Evolutionary conservation across 208 protist genomes (phyloP).

Genomic region (Leishmania lainsoni): DNA sequence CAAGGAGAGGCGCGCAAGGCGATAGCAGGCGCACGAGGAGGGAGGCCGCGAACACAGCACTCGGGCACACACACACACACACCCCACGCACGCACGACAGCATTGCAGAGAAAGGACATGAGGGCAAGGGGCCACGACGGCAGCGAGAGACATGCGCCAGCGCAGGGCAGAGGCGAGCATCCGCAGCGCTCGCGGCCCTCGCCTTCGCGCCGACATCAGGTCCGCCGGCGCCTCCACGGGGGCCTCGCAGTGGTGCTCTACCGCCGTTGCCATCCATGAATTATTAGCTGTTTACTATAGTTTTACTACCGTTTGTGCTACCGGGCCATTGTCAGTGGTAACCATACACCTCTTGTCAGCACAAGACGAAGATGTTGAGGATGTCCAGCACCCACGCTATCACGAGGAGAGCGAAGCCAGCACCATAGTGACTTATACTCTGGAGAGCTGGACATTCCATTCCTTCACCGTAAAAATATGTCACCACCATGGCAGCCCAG

Average conservation of each 20-base stretch:
- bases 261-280: too few species aligned
- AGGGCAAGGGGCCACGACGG: background rate
- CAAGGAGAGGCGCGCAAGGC: too few species aligned
- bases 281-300: too few species aligned
- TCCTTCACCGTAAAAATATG: constrained; percentile 19
- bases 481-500: constrained; percentile 13
- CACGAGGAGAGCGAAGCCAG: background rate
- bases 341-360: too few species aligned
- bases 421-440: background rate
- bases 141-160: background rate
- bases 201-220: background rate
- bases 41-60: too few species aligned
- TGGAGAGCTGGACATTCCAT: background rate
- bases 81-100: background rate
- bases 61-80: rapidly evolving
- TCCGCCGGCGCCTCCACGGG: background rate
- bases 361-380: background rate
- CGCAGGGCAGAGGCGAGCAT: background rate
- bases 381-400: background rate
- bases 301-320: too few species aligned
- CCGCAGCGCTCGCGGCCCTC: background rate
- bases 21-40: too few species aligned
- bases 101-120: background rate
- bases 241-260: too few species aligned
- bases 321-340: too few species aligned